Evolutionary conservation across 257 asterid species (phyloP), one percentile per base, ranked within the genome.

Genomic region (Capsicum pubescens): DNA sequence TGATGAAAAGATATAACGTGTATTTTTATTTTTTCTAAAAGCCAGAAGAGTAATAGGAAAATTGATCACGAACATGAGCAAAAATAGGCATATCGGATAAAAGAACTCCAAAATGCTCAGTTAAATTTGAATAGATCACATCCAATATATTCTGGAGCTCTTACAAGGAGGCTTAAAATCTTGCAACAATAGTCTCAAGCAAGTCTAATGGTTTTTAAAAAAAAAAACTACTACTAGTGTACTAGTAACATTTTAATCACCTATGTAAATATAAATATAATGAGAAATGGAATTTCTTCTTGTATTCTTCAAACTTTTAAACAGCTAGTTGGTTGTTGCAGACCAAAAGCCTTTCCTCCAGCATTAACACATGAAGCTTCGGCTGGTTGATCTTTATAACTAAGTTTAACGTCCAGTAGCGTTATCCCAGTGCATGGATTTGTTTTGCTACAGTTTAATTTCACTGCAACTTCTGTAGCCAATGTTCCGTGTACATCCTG

Each of bases 401-500:
- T 86, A 0, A 93, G 90, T 4, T 86, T 83, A 16, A 93, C 93
- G 32, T 90, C 84, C 36, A 86, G 63, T 42, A 93, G 44, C 26
- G 26, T 87, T 66, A 92, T 89, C 16, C 87, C 88, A 14, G 79
- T 67, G 74, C 98, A 93, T 1, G 98, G 98, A 14, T 76, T 85
- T 46, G 42, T 57, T 80, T 88, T 83, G 89, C 97, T 94, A 79
- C 98, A 94, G 14, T 89, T 91, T 19, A 94, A 92, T 48, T 87
- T 94, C 63, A 92, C 90, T 0, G 94, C 97, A 0, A 92, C 89
- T 83, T 88, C 82, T 15, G 93, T 92, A 16, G 97, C 91, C 0
- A 97, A 92, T 39, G 97, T 90, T 68, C 98, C 97, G 2, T 85
- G 86, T 35, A 92, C 79, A 69, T 91, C 90, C 10, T 85, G 85